These are phyloP conservation scores for Metarhizium sp. DNA, from an alignment of 2,329 filamentous ascomycete genomes.

Conservation along the genomic window DNA sequence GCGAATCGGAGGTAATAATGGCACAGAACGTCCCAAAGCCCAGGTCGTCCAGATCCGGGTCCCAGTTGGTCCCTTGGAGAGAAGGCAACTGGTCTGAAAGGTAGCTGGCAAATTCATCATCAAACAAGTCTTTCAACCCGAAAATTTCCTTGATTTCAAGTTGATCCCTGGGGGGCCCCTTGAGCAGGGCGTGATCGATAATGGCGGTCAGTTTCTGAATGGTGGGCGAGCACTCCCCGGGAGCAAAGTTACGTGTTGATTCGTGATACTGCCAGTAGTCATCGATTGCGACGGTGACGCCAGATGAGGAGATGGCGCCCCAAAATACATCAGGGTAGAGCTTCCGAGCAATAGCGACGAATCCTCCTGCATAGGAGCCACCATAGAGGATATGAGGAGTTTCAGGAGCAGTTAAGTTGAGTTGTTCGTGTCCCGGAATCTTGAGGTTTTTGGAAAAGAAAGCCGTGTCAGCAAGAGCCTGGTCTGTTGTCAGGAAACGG, in stretches of 20 bases:
- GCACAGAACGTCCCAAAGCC: constrained; percentile 38
- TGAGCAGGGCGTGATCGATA: constrained; percentile 38
- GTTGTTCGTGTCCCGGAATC: constrained; percentile 59
- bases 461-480: constrained; percentile 70
- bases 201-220: constrained; percentile 48
- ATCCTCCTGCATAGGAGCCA: constrained; percentile 74
- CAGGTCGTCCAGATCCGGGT: constrained; percentile 33
- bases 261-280: constrained; percentile 62
- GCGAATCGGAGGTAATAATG: constrained; percentile 29
- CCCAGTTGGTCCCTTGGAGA: constrained; percentile 44
- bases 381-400: constrained; percentile 74
- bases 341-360: constrained; percentile 67
- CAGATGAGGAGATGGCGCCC: constrained; percentile 72
- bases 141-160: constrained; percentile 37
- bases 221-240: constrained; percentile 52
- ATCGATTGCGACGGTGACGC: constrained; percentile 66
- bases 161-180: constrained; percentile 29
- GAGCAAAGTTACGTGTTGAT: constrained; percentile 38
- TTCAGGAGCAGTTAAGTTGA: constrained; percentile 54
- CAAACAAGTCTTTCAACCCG: constrained; percentile 33
- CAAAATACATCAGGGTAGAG: constrained; percentile 72
- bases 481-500: constrained; percentile 75
- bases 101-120: constrained; percentile 38
- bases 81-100: constrained; percentile 31
- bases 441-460: constrained; percentile 69